Evolutionary conservation across 1,284 basidiomycete genomes (phyloP).

Genomic region (Mrakiaceae sp.): DNA sequence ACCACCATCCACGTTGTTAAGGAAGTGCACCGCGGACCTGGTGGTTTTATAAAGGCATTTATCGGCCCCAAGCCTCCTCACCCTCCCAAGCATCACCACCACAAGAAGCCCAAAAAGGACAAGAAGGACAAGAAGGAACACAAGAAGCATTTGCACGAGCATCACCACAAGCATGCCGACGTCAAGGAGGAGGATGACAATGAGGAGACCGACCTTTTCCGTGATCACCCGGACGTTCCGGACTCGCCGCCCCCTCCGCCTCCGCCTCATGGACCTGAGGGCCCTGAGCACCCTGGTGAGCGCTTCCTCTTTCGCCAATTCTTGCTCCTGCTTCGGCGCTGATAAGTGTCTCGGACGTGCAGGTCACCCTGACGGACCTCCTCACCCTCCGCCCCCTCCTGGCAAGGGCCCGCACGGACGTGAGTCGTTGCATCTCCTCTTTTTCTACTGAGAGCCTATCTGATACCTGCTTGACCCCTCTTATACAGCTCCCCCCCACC

Average conservation of each 20-base stretch:
- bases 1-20: constrained; percentile 5
- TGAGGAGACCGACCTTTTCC: neutral
- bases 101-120: neutral
- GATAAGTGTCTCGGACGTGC: neutral
- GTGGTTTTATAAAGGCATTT: constrained; percentile 14
- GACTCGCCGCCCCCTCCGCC: neutral
- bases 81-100: neutral
- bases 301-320: neutral
- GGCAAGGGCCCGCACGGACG: too few species aligned
- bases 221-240: neutral
- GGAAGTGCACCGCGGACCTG: constrained; percentile 14
- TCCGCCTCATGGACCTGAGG: constrained; percentile 6
- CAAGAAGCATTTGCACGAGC: neutral
- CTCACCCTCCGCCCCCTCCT: constrained; percentile 5
- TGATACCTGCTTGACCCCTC: neutral
- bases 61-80: constrained; percentile 5
- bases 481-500: neutral
- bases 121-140: neutral
- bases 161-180: neutral
- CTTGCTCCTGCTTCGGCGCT: neutral
- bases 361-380: neutral
- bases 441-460: neutral
- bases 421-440: neutral
- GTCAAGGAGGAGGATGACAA: neutral
- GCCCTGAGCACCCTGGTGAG: neutral